Percentiles rank a stretch among this genome's conserved stretches.
These are phyloP conservation scores for Coemansia sp. DNA, from an alignment of 192 early-diverging fungal species.

Conservation along the genomic window DNA sequence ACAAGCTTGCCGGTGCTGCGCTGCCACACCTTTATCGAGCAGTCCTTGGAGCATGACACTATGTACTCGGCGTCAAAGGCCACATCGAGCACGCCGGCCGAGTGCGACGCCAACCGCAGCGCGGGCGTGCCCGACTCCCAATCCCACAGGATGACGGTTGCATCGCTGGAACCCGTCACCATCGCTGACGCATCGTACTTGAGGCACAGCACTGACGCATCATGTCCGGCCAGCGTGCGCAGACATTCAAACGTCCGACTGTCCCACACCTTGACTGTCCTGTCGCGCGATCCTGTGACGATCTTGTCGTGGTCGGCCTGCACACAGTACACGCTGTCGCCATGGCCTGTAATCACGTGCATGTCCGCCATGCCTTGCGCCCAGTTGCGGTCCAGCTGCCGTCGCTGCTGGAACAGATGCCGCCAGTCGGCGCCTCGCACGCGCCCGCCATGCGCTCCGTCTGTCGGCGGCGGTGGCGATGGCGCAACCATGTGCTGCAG, in stretches of 20 bases:
- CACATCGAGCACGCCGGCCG: constrained; percentile 81
- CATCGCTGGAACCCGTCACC: constrained; percentile 87
- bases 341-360: constrained; percentile 72
- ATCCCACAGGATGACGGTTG: constrained; percentile 84
- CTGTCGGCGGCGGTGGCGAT: constrained; percentile 25
- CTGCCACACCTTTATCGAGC: constrained; percentile 87
- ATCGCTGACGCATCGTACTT: constrained; percentile 73
- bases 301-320: constrained; percentile 76
- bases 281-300: constrained; percentile 77
- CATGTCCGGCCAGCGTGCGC: constrained; percentile 67
- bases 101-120: constrained; percentile 69
- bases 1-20: constrained; percentile 61
- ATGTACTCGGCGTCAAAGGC: constrained; percentile 73
- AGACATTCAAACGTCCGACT: constrained; percentile 58
- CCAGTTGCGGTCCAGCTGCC: constrained; percentile 59
- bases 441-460: constrained; percentile 10
- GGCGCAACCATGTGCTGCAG: constrained; percentile 54
- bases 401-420: constrained; percentile 68
- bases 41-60: constrained; percentile 92
- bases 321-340: constrained; percentile 87
- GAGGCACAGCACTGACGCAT: constrained; percentile 74
- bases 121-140: constrained; percentile 54
- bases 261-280: constrained; percentile 84
- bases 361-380: constrained; percentile 41
- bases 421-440: constrained; percentile 62